A percentile compares a stretch with the other conserved stretches of the same genome.
phyloP scores from a whole-genome alignment of 257 asterid genomes.

The Cinchona pubescens region DNA sequence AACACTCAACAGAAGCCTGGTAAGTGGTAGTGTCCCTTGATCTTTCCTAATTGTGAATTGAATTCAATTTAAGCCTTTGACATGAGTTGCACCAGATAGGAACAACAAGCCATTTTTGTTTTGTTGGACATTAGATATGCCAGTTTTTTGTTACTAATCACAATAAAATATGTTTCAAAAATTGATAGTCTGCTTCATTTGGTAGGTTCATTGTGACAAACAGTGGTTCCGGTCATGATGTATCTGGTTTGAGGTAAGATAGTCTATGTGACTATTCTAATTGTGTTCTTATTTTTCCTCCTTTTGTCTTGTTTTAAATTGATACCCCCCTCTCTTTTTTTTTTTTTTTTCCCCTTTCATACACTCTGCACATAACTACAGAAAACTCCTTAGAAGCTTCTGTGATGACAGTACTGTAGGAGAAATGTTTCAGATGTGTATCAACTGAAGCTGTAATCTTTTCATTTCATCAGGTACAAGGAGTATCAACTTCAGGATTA shows the following conservation, averaged over 20 bases:
- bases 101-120: no score
- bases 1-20: neutral
- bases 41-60: neutral
- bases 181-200: constrained; percentile 13
- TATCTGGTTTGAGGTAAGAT: constrained; percentile 67
- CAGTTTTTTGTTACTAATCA: no score
- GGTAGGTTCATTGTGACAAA: constrained; percentile 86
- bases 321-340: neutral
- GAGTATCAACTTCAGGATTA: constrained; percentile 93
- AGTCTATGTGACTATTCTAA: neutral
- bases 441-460: neutral
- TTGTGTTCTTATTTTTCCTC: neutral
- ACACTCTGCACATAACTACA: no score
- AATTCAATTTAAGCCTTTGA: neutral
- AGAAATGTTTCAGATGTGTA: neutral
- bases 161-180: neutral
- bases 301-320: neutral
- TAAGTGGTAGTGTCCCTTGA: neutral
- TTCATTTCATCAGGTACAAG: constrained; percentile 54
- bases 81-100: neutral
- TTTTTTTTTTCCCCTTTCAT: no score
- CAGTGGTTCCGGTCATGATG: constrained; percentile 80
- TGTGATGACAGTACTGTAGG: neutral
- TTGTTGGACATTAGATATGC: neutral
- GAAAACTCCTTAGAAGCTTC: neutral